Base-by-base conservation (phyloP, 345 rosid species). In the Corchorus olitorius region DNA sequence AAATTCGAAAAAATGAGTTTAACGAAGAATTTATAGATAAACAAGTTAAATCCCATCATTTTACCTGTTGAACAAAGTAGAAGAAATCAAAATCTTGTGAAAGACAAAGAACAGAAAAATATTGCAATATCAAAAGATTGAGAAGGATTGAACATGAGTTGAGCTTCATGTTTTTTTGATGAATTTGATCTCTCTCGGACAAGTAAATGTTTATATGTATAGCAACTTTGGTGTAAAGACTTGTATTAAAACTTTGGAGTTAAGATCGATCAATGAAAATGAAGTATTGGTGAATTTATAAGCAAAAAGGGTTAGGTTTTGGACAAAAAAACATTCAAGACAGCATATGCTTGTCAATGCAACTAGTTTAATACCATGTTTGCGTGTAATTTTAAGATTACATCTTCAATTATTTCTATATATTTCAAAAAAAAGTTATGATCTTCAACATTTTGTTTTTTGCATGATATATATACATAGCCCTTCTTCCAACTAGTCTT, bases 21-120 rank as follows among this genome's bases (percentile, higher is more conserved):
- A 0, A 27, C 1, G 27, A 27, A 27, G 27, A 27, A 27, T 27
- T 27, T 27, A 27, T 0, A 27, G 27, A 59, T 45, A 45, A 45
- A 20, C 3, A 4, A 54, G 7, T 10, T 43, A 0, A 27, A 8
- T 20, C 10, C 4, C 7, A 15, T 45, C 6, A 13, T 15, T 15
- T 59, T 22, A 92, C 96, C 85, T 89, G 94, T 43, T 85, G 94
- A 78, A 91, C 96, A 12, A 94, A 88, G 94, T 90, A 94, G 92
- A 92, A 94, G 86, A 92, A 91, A 84, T 88, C 93, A 70, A 94
- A 94, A 65, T 90, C 94, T 53, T 83, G 89, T 5, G 86, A 70
- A 12, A 48, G 17, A 73, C 74, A 82, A 54, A 81, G 76, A 77
- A 84, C 68, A 17, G 89, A 86, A 39, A 94, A 87, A 64, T 74